These are phyloP conservation scores for Sequoia sempervirens DNA, from an alignment of 75 land plant genomes.

Conservation along the genomic window DNA sequence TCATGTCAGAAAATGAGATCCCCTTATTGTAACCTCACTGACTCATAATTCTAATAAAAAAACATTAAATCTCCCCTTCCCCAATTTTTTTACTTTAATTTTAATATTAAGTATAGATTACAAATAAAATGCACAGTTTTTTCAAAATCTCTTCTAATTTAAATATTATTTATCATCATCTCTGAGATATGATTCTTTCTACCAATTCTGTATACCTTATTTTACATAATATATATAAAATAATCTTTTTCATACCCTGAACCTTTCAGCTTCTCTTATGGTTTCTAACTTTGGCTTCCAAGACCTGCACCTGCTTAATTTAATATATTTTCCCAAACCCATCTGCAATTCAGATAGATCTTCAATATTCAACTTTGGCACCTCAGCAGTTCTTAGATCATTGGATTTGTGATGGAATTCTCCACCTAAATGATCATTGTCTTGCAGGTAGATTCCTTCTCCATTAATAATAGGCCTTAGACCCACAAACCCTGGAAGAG, in stretches of 20 bases:
- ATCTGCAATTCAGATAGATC: not conserved
- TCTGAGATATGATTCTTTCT: too few species aligned
- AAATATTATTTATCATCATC: too few species aligned
- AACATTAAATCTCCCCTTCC: too few species aligned
- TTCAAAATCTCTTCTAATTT: too few species aligned
- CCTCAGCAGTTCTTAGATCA: not conserved
- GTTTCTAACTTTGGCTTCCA: conserved; percentile 63
- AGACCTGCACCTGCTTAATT: conserved; percentile 40
- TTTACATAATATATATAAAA: too few species aligned
- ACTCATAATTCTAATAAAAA: too few species aligned
- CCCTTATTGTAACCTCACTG: too few species aligned
- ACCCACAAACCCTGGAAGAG: conserved; percentile 19
- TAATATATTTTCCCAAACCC: conserved; percentile 19
- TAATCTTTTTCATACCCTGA: not conserved
- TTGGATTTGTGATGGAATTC: not conserved
- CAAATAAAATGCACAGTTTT: too few species aligned
- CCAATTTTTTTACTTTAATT: too few species aligned
- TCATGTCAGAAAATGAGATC: too few species aligned
- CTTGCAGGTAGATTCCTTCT: not conserved
- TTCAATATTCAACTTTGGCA: conserved; percentile 22
- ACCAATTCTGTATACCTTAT: too few species aligned
- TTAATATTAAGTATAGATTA: too few species aligned
- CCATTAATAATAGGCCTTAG: not conserved
- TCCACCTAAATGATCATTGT: not conserved
- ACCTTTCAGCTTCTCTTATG: conserved; percentile 33